Conservation (phyloP, 768 basidiomycete genomes). For the Pulveroboletus sp. region DNA sequence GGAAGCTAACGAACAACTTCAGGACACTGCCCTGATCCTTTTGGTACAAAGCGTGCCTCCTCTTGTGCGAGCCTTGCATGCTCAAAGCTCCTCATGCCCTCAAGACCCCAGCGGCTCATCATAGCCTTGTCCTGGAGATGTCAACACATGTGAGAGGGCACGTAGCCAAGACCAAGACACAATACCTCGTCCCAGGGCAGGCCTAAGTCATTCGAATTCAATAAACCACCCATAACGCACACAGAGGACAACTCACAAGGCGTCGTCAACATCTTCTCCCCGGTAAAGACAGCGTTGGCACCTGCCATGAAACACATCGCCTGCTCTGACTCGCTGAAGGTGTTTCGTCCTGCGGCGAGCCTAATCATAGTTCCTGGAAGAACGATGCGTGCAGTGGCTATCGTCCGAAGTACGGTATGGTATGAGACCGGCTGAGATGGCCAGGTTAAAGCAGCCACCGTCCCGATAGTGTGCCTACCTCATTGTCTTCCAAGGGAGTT, state of each 20-base stretch:
- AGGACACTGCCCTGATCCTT: not conserved
- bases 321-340: slow-evolving; percentile 84
- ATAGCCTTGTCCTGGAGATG: slow-evolving; percentile 75
- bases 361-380: slow-evolving; percentile 92
- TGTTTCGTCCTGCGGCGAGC: slow-evolving; percentile 90
- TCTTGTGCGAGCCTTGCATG: slow-evolving; percentile 56
- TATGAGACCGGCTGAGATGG: slow-evolving; percentile 64
- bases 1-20: slow-evolving; percentile 1
- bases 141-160: not conserved
- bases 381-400: slow-evolving; percentile 91
- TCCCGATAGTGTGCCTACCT: slow-evolving; percentile 42
- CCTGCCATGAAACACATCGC: slow-evolving; percentile 99
- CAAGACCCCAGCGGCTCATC: slow-evolving; percentile 89
- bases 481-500: slow-evolving; percentile 88
- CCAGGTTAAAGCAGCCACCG: slow-evolving; percentile 7
- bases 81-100: slow-evolving; percentile 89
- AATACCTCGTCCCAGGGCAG: slow-evolving; percentile 90
- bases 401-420: slow-evolving; percentile 85
- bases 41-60: slow-evolving; percentile 34
- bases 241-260: slow-evolving; percentile 59
- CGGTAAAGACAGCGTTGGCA: slow-evolving; percentile 98
- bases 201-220: slow-evolving; percentile 39
- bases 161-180: not conserved
- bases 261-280: slow-evolving; percentile 95
- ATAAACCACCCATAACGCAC: not conserved